Percentiles rank a stretch among this genome's conserved stretches.
These are phyloP conservation scores for Adansonia rubrostipa DNA, from an alignment of 441 rosid species.

Conservation along the genomic window DNA sequence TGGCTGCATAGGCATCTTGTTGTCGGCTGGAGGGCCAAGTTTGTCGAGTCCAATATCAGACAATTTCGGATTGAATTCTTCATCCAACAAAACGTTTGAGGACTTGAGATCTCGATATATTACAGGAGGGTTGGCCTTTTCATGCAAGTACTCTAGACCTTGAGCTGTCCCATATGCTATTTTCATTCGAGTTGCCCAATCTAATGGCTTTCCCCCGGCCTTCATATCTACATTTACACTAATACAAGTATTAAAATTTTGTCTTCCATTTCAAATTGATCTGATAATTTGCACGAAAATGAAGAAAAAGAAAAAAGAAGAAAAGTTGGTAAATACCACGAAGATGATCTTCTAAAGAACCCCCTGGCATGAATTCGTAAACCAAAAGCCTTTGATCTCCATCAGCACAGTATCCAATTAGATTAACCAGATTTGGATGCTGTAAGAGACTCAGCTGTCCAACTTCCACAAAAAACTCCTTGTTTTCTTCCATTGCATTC, in stretches of 20 bases:
- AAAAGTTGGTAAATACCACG: constrained; percentile 43
- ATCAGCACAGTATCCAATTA: too few relatives aligned
- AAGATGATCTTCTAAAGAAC: constrained; percentile 65
- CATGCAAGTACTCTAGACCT: constrained; percentile 81
- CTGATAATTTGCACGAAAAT: neutral
- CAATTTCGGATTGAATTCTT: constrained; percentile 54
- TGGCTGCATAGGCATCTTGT: constrained; percentile 46
- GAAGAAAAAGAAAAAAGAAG: neutral
- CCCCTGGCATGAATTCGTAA: constrained; percentile 62
- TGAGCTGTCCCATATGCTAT: constrained; percentile 78
- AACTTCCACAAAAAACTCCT: constrained; percentile 71
- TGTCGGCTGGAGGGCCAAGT: constrained; percentile 48
- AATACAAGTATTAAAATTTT: neutral
- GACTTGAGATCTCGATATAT: constrained; percentile 75
- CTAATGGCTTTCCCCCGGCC: constrained; percentile 45
- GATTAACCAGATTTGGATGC: constrained; percentile 40
- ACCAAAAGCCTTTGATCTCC: constrained; percentile 41
- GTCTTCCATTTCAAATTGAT: too few relatives aligned
- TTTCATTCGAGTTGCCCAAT: constrained; percentile 73
- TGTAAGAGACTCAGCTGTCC: constrained; percentile 48
- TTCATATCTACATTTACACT: constrained; percentile 36
- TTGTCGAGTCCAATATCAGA: constrained; percentile 28
- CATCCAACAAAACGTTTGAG: constrained; percentile 70
- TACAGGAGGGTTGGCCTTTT: constrained; percentile 65
- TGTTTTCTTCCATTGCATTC: constrained; percentile 67